These are phyloP conservation scores for Sporisorium sorghi DNA, from an alignment of 1,284 basidiomycete species.

Conservation along the genomic window DNA sequence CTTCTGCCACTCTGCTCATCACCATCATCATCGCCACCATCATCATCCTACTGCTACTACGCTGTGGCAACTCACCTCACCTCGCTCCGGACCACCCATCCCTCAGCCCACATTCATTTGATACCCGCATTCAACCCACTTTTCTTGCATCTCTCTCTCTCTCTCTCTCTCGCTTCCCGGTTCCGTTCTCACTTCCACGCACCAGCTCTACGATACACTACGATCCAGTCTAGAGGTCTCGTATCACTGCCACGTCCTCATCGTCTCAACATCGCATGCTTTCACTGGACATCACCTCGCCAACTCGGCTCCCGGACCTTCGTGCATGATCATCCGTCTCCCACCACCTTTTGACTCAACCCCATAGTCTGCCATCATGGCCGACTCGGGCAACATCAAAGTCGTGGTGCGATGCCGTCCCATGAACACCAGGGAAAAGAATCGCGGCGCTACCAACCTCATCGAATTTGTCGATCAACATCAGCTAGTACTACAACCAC, in stretches of 20 bases:
- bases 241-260: neutral
- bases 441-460: slow-evolving; percentile 61
- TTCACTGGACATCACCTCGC: neutral
- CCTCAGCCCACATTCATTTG: slow-evolving; percentile 6
- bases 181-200: neutral
- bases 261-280: neutral
- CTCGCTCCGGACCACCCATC: neutral
- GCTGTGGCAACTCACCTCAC: neutral
- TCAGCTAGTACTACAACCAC: slow-evolving; percentile 61
- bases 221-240: neutral
- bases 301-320: neutral
- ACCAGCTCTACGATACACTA: neutral
- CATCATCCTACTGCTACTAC: neutral
- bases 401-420: slow-evolving; percentile 67
- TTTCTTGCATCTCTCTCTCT: slow-evolving; percentile 3
- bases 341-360: too few relatives aligned
- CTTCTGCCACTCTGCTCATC: neutral
- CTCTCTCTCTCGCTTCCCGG: too few relatives aligned
- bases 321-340: slow-evolving; percentile 3
- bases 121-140: slow-evolving; percentile 10
- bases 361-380: slow-evolving; percentile 40
- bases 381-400: slow-evolving; percentile 67
- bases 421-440: slow-evolving; percentile 61
- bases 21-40: neutral
- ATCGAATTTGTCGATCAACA: slow-evolving; percentile 56